Evolutionary conservation across 169 alveolate species (phyloP).

Genomic region (Eimeria tenella): DNA sequence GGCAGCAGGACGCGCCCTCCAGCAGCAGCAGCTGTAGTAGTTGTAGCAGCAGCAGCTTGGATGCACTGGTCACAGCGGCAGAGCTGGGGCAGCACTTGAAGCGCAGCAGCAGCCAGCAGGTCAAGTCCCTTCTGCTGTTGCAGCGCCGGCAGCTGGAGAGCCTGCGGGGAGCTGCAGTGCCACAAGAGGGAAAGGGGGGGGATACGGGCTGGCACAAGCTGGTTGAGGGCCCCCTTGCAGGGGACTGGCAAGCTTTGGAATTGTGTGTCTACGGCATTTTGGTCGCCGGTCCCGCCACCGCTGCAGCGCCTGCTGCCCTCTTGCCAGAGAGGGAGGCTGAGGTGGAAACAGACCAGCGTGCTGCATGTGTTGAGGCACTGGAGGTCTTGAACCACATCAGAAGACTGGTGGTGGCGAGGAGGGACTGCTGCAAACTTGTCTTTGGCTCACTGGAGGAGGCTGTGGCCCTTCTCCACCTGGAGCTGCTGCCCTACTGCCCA

Average conservation of each 20-base stretch:
- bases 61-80: not conserved
- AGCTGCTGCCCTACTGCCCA: not conserved
- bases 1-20: not conserved
- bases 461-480: not conserved
- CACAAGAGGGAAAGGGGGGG: not conserved
- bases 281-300: not conserved
- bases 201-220: not conserved
- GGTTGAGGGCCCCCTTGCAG: constrained; percentile 17
- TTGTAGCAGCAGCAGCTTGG: not conserved
- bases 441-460: constrained; percentile 18
- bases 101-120: not conserved
- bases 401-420: not conserved
- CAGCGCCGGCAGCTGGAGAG: constrained; percentile 44
- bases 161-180: not conserved
- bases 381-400: constrained; percentile 15
- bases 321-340: not conserved
- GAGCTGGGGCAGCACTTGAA: not conserved
- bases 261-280: not conserved
- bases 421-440: not conserved
- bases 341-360: too few species aligned
- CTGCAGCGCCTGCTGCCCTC: not conserved
- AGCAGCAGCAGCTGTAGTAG: not conserved
- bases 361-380: not conserved
- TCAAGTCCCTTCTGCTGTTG: not conserved
- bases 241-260: constrained; percentile 3